Evolutionary conservation across 768 basidiomycete species (phyloP).

Genomic region (Tubosaeta sp.): DNA sequence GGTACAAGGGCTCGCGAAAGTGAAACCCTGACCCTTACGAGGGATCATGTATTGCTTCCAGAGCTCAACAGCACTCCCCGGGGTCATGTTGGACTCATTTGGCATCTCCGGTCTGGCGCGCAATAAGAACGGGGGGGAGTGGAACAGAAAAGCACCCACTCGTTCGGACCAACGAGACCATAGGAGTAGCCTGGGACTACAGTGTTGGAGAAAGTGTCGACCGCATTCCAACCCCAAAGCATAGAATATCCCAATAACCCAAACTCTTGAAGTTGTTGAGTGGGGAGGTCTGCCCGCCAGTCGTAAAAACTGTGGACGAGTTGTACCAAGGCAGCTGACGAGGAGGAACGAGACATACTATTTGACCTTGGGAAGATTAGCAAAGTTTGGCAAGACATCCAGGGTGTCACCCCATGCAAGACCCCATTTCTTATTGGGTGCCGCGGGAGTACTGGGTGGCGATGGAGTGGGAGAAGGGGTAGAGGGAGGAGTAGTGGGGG

Average conservation of each 20-base stretch:
- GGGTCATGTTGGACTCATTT: slow-evolving; percentile 57
- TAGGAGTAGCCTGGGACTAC: slow-evolving; percentile 50
- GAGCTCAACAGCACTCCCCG: slow-evolving; percentile 43
- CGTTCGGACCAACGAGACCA: slow-evolving; percentile 62
- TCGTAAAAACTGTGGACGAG: slow-evolving; percentile 46
- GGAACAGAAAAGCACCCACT: slow-evolving; percentile 42
- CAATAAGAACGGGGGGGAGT: slow-evolving; percentile 4
- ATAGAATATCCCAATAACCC: slow-evolving; percentile 55
- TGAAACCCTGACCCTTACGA: slow-evolving; percentile 51
- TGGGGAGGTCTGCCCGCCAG: slow-evolving; percentile 54
- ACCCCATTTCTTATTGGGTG: slow-evolving; percentile 49
- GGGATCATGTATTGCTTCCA: slow-evolving; percentile 65
- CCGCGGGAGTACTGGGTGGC: slow-evolving; percentile 15
- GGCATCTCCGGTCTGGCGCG: slow-evolving; percentile 58
- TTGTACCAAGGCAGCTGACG: neutral
- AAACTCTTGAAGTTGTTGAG: slow-evolving; percentile 13
- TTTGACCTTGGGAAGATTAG: slow-evolving; percentile 31
- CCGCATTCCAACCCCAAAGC: slow-evolving; percentile 61
- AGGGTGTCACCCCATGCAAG: slow-evolving; percentile 32
- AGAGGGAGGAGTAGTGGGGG: slow-evolving; percentile 6
- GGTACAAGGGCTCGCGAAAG: slow-evolving; percentile 60
- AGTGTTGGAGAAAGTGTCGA: slow-evolving; percentile 36
- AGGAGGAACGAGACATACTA: slow-evolving; percentile 32
- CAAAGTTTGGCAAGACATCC: slow-evolving; percentile 44
- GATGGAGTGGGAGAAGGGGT: neutral